Evolutionary conservation across 495 filamentous ascomycete species (phyloP).

Genomic region (Neurospora sublineolata): DNA sequence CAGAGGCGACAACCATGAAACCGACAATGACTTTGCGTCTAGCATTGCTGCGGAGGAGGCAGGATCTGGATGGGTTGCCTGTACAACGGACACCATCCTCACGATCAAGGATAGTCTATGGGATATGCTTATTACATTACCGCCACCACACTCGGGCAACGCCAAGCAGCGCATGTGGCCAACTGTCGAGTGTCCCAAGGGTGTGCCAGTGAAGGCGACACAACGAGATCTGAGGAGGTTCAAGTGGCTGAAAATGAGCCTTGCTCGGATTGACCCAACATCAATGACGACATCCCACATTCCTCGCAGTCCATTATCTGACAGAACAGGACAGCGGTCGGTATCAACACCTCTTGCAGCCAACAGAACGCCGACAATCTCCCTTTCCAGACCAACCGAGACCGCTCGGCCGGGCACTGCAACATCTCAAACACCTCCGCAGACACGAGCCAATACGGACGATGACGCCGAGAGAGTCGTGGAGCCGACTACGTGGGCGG

Average conservation of each 20-base stretch:
- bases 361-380: conserved; percentile 11
- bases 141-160: conserved; percentile 40
- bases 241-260: conserved; percentile 53
- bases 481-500: conserved; percentile 78
- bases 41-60: conserved; percentile 28
- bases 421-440: not conserved
- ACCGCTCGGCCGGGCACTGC: conserved; percentile 19
- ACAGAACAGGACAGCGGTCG: not conserved
- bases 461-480: conserved; percentile 45
- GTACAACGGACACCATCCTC: conserved; percentile 87
- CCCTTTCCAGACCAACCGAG: conserved; percentile 9
- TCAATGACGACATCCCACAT: conserved; percentile 9
- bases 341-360: not conserved
- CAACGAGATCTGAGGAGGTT: conserved; percentile 83
- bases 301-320: conserved; percentile 6
- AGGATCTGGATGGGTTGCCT: conserved; percentile 74
- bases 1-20: conserved; percentile 10
- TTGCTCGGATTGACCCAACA: conserved; percentile 39
- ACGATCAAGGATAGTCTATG: conserved; percentile 74
- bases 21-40: conserved; percentile 4
- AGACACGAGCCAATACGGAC: conserved; percentile 6
- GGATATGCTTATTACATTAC: conserved; percentile 76
- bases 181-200: conserved; percentile 51
- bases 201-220: conserved; percentile 64
- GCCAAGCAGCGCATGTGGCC: conserved; percentile 62